Evolutionary conservation across 2,329 filamentous ascomycete species (phyloP).

Genomic region (Chrysosporium queenslandicum): DNA sequence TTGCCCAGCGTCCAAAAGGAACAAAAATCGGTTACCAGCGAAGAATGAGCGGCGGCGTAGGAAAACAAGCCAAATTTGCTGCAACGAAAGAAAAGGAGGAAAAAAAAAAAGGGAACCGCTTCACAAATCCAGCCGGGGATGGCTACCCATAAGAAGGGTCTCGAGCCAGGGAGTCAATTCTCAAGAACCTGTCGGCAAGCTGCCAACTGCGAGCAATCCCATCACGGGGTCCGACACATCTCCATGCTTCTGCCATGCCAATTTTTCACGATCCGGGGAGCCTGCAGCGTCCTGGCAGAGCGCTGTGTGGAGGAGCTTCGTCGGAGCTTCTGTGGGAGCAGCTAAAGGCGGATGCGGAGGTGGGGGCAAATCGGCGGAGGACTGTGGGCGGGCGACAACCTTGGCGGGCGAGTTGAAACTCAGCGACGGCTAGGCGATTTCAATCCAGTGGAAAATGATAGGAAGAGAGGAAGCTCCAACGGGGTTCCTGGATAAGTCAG

Average conservation of each 20-base stretch:
- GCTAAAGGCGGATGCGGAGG: background rate
- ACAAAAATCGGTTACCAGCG: background rate
- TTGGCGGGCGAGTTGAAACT: no score
- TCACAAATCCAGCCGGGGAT: no score
- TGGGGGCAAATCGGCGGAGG: background rate
- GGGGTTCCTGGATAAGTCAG: no score
- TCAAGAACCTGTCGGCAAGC: background rate
- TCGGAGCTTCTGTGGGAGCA: constrained; percentile 2
- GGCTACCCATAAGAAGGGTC: background rate
- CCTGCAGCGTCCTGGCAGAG: background rate
- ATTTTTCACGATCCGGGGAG: background rate
- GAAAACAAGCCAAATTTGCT: background rate
- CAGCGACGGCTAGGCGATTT: no score
- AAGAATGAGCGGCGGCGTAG: background rate
- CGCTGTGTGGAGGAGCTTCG: background rate
- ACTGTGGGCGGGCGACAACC: background rate
- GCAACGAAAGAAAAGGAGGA: background rate
- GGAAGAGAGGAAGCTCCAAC: no score
- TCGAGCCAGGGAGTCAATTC: background rate
- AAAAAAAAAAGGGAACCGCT: no score
- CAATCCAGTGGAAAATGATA: no score
- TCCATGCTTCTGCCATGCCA: background rate
- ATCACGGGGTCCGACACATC: background rate
- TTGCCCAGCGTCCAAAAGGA: background rate
- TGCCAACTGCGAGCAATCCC: background rate